Percentiles rank a stretch among this genome's conserved stretches.
phyloP scores from a whole-genome alignment of 2,329 filamentous ascomycete genomes.

The Aspergillus sp. region DNA sequence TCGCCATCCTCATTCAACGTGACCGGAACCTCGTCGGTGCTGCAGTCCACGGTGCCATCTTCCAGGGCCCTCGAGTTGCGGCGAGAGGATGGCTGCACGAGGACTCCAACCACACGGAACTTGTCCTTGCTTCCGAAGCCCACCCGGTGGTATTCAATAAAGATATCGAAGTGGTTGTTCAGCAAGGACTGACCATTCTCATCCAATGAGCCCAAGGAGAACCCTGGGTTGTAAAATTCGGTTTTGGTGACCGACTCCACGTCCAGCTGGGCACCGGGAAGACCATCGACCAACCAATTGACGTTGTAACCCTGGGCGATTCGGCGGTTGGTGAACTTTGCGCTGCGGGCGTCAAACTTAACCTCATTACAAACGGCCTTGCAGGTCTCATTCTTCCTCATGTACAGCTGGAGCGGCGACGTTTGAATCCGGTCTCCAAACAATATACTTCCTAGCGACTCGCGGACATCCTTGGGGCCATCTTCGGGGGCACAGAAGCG shows the following conservation, averaged over 20 bases:
- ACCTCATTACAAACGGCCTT: constrained; percentile 70
- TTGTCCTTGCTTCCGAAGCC: constrained; percentile 54
- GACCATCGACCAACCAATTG: constrained; percentile 93
- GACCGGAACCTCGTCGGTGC: constrained; percentile 56
- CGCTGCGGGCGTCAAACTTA: constrained; percentile 63
- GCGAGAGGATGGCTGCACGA: constrained; percentile 77
- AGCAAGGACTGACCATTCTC: constrained; percentile 60
- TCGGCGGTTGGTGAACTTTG: constrained; percentile 76
- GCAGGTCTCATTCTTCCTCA: constrained; percentile 84
- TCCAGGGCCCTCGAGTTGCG: constrained; percentile 54
- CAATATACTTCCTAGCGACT: constrained; percentile 91
- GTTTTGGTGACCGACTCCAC: constrained; percentile 72
- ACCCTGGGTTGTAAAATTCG: constrained; percentile 87
- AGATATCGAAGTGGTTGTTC: constrained; percentile 95
- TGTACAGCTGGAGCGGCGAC: constrained; percentile 86
- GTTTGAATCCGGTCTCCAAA: constrained; percentile 97
- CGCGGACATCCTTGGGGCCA: constrained; percentile 75
- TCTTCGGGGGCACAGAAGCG: constrained; percentile 80
- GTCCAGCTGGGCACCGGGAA: constrained; percentile 84
- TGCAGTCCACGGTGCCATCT: constrained; percentile 61
- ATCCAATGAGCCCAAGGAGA: constrained; percentile 65
- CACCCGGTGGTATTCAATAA: constrained; percentile 87
- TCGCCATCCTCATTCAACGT: constrained; percentile 61
- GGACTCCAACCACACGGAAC: constrained; percentile 85
- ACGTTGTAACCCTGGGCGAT: constrained; percentile 86